phyloP scores from a whole-genome alignment of 768 basidiomycete genomes.

The Serendipita sp. region DNA sequence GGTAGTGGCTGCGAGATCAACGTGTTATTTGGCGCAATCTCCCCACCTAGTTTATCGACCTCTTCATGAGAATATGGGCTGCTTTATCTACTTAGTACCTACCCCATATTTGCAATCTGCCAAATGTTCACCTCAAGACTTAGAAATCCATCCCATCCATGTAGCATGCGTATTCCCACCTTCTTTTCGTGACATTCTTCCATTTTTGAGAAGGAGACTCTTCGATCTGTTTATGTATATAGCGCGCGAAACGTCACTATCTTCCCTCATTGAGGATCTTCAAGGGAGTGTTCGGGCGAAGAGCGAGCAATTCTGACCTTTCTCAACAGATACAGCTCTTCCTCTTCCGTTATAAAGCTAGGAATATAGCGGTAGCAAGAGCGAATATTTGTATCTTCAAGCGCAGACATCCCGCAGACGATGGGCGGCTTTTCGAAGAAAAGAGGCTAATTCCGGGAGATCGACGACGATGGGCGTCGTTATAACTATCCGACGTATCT shows the following conservation, averaged over 20 bases:
- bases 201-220: constrained; percentile 71
- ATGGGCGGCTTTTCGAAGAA: too few species aligned
- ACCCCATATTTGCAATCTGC: constrained; percentile 68
- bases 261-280: neutral
- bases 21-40: constrained; percentile 49
- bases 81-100: constrained; percentile 12
- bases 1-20: constrained; percentile 15
- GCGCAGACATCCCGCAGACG: too few species aligned
- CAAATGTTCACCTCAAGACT: neutral
- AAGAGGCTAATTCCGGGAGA: too few species aligned
- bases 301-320: constrained; percentile 40
- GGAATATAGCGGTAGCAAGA: constrained; percentile 41
- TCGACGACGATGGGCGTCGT: too few species aligned
- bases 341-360: constrained; percentile 54
- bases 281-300: neutral
- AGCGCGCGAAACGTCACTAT: neutral
- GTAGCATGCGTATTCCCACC: constrained; percentile 24
- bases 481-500: too few species aligned
- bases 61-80: constrained; percentile 7
- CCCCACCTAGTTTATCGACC: constrained; percentile 45
- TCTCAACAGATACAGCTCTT: constrained; percentile 61
- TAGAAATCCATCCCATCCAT: neutral
- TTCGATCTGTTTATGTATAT: constrained; percentile 36
- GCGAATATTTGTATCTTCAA: neutral
- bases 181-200: constrained; percentile 58